Evolutionary conservation across 495 filamentous ascomycete genomes (phyloP).

Genomic region (Neurospora sublineolata): DNA sequence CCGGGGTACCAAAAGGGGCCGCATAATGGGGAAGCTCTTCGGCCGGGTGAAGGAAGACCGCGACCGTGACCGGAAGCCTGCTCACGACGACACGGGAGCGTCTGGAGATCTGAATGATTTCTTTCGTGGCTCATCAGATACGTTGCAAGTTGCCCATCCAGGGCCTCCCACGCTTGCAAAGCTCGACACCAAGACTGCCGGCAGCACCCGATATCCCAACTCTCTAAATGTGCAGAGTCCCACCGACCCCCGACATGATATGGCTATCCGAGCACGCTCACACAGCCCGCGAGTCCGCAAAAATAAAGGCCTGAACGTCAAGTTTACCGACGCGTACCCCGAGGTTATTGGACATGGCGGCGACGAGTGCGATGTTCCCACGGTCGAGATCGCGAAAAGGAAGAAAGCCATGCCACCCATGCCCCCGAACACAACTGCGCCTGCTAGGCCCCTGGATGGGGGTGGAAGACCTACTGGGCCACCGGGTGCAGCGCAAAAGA

Average conservation of each 20-base stretch:
- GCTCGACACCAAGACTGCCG: slow-evolving; percentile 33
- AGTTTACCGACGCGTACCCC: slow-evolving; percentile 53
- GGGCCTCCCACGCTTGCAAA: slow-evolving; percentile 29
- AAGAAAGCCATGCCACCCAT: slow-evolving; percentile 32
- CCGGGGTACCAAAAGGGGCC: slow-evolving; percentile 27
- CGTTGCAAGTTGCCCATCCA: slow-evolving; percentile 28
- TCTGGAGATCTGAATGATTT: slow-evolving; percentile 33
- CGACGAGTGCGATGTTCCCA: slow-evolving; percentile 62
- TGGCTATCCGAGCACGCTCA: slow-evolving; percentile 18
- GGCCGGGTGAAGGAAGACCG: slow-evolving; percentile 11
- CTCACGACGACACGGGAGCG: slow-evolving; percentile 26
- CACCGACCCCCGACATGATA: slow-evolving; percentile 17
- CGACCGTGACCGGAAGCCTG: slow-evolving; percentile 29
- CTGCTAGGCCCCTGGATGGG: slow-evolving; percentile 9
- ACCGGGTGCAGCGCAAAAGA: slow-evolving; percentile 10
- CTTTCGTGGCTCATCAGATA: slow-evolving; percentile 31
- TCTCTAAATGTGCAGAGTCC: slow-evolving; percentile 23
- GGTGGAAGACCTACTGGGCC: slow-evolving; percentile 13
- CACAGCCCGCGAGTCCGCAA: slow-evolving; percentile 19
- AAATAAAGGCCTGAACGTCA: slow-evolving; percentile 55
- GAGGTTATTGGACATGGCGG: slow-evolving; percentile 80
- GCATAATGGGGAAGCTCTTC: slow-evolving; percentile 41
- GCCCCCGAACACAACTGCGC: slow-evolving; percentile 12
- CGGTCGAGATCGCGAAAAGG: slow-evolving; percentile 52
- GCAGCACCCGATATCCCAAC: slow-evolving; percentile 30